Conservation (phyloP, 202 grass and related monocot species). For the Brachypodium distachyon region DNA sequence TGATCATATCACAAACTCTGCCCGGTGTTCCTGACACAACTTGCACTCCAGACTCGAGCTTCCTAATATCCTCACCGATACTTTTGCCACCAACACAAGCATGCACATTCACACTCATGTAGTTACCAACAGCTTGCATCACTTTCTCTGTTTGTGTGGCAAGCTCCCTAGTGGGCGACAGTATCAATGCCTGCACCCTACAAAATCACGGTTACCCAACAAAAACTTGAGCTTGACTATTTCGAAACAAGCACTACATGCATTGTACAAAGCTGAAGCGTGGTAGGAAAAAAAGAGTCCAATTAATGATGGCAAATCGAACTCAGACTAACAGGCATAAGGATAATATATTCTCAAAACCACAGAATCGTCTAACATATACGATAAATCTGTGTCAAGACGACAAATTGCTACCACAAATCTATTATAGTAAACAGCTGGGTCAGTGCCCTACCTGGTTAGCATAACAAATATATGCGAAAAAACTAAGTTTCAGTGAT, state of each 20-base stretch:
- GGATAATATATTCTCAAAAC: background rate
- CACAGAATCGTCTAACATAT: background rate
- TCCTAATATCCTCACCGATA: conserved; percentile 76
- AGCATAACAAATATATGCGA: background rate
- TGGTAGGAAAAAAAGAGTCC: background rate
- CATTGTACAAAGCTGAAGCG: background rate
- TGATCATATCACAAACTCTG: conserved; percentile 87
- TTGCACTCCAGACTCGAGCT: conserved; percentile 74
- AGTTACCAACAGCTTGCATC: conserved; percentile 63
- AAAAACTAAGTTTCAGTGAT: background rate
- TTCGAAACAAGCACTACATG: background rate
- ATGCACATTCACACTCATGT: conserved; percentile 66
- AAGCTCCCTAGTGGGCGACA: conserved; percentile 83
- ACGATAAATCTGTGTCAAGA: background rate
- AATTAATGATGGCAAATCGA: background rate
- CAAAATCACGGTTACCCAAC: conserved; percentile 38
- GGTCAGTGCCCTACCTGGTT: background rate
- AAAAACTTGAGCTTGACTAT: background rate
- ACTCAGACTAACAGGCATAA: background rate
- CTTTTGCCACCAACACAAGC: conserved; percentile 77
- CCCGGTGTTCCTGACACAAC: conserved; percentile 81
- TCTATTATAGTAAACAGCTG: background rate
- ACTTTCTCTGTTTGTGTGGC: conserved; percentile 73
- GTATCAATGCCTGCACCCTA: conserved; percentile 71
- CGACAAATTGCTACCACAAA: background rate